Conservation (phyloP, 495 filamentous ascomycete genomes). For the Baudoinia panamericana region DNA sequence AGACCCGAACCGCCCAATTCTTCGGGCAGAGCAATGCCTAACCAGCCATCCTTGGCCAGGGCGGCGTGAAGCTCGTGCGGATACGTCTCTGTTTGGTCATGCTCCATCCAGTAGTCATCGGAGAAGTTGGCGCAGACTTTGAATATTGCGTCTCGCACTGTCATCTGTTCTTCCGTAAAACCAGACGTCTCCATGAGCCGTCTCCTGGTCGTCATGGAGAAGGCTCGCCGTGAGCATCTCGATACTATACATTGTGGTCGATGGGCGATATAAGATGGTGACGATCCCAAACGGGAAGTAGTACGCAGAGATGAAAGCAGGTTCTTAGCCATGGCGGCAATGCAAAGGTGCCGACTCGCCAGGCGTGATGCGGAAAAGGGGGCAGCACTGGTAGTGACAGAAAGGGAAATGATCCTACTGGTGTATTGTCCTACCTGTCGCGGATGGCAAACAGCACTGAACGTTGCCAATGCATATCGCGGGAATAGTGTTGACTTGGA, state of each 20-base stretch:
- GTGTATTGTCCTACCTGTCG: too few species aligned
- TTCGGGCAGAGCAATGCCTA: slow-evolving; percentile 65
- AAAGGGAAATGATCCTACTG: not conserved
- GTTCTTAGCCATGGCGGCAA: not conserved
- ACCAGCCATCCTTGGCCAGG: slow-evolving; percentile 67
- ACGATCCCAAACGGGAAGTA: slow-evolving; percentile 1
- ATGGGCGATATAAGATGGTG: not conserved
- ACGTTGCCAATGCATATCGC: not conserved
- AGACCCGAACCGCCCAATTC: slow-evolving; percentile 59
- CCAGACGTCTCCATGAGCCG: slow-evolving; percentile 56
- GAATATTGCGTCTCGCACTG: slow-evolving; percentile 54
- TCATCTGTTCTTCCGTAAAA: slow-evolving; percentile 59
- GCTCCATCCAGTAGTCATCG: slow-evolving; percentile 55
- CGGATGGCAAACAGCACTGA: too few species aligned
- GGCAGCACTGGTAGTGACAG: not conserved
- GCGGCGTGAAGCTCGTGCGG: slow-evolving; percentile 62
- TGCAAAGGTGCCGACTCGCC: too few species aligned
- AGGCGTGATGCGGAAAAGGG: too few species aligned
- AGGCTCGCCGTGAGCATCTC: slow-evolving; percentile 15
- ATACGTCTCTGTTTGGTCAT: slow-evolving; percentile 53
- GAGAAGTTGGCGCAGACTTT: slow-evolving; percentile 49
- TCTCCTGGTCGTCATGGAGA: slow-evolving; percentile 27
- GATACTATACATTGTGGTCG: not conserved
- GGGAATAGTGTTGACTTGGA: not conserved
- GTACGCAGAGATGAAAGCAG: slow-evolving; percentile 1